Base-by-base conservation (phyloP, 2,329 filamentous ascomycete species). In the Hymenoscyphus fraxineus region DNA sequence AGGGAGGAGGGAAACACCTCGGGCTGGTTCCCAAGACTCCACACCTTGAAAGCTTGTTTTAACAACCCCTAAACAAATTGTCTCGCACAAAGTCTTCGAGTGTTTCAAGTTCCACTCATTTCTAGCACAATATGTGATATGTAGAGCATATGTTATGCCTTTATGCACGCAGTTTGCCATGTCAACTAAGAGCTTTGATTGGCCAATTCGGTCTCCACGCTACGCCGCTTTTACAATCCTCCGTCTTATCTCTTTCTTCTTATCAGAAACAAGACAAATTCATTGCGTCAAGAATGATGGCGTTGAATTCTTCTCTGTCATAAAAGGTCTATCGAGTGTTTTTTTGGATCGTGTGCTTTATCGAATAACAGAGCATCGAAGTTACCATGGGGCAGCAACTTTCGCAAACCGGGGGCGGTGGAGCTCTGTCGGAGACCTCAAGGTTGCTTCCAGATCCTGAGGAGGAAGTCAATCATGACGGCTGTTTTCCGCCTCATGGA, bases 401-500 rank as follows among this genome's bases (percentile, higher is more conserved):
- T 51, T 64, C 62, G 19, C 56, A 12, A 38, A 19, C 44, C 15
- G n/a, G 44, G n/a, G 31, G 44, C 15, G 65, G 32, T 31, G 27
- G 15, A 57, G 5, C 15, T 4, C 15, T 19, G 13, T 57, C 55
- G 6, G 55, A 67, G 44, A 66, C 40, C 15, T 39, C 66, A 40
- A 59, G 60, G 12, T 55, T 71, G 32, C 54, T 72, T 39, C 56
- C 51, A 15, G 69, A 71, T 61, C 64, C 69, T 6, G 71, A 73
- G 32, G 56, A 57, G 31, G 62, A 66, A 27, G 57, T 64, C 2
- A 66, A 68, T 44, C 64, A 68, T 47, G 70, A 74, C 65, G 71
- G 68, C 2, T 73, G 71, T 63, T 72, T 70, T 58, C 69, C 70
- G 15, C 70, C 69, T n/a, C 70, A 73, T 66, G 62, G 65, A 1